Base-by-base conservation (phyloP, 257 asterid species). In the Forsythia viridissima region DNA sequence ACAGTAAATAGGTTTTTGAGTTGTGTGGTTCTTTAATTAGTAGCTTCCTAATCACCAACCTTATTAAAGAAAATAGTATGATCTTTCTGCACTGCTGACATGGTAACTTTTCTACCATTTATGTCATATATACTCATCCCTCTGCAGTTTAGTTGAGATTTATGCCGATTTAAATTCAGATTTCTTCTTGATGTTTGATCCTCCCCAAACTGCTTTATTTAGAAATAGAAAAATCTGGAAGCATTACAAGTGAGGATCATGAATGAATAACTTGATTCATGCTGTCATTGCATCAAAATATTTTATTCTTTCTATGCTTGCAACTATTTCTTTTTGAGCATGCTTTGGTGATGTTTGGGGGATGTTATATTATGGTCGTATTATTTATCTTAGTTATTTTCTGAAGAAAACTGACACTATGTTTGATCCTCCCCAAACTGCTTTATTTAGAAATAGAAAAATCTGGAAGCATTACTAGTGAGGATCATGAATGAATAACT, bases 311-410 rank as follows among this genome's bases (percentile, higher is more conserved):
- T 72, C 30, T 24, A 37, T 42, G 75, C 75, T 82, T 24, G 42
- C 51, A 44, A 44, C 82, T 55, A 66, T 24, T 80, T 80, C 66
- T 57, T 55, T 38, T 70, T 42, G 65, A 46, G 43, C 80, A 52
- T 69, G 73, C 38, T 46, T 59, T 70, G 30, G 24, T 44, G 81
- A 57, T 57, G 34, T 57, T 52, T 57, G 15, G 66, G 9, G 59
- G 73, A 37, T 30, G 6, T 71, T 52, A 41, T 67, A 80, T 46
- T 83, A 80, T 67, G 83, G 48, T 20, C 84, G 51, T 24, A 67
- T 38, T 66, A 8, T 79, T 78, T 84, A 40, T 82, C 78, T 34
- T 80, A 92, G 97, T 83, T 93, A 83, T 90, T 95, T 83, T 74
- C 92, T 48, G 89, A 74, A 80, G 97, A 88, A 70, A 97, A 88